Base-by-base conservation (phyloP, 495 filamentous ascomycete species). In the Daldinia decipiens region DNA sequence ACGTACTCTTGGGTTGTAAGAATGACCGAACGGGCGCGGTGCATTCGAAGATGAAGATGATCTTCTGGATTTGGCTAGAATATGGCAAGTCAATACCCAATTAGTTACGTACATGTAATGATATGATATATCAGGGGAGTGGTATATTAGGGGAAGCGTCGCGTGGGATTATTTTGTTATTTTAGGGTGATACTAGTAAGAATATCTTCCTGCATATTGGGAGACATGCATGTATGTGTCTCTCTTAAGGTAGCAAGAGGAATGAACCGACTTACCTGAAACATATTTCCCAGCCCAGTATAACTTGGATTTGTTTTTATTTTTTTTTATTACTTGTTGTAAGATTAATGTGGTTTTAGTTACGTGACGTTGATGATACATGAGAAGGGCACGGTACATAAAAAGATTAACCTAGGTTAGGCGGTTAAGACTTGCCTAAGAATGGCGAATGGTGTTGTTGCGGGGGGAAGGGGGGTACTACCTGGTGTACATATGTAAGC, bases 21-120 rank as follows among this genome's bases (percentile, higher is more conserved):
- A 21, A 95, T 83, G 6, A 96, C 92, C 34, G 90, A 92, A 50
- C 92, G 88, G 54, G 94, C 94, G 38, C 94, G 89, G 84, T 97
- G 94, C 69, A 91, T 83, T 47, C 93, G 91, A 21, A 95, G 85
- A 53, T 85, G 83, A 34, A 86, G 79, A 15, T 74, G 76, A 71
- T 88, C 84, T 73, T 88, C 83, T 29, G 83, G 85, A 58, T 88
- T 70, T 66, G 84, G 82, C 76, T 87, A 74, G 27, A 43, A 56
- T 24, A 17, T 5, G 56, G 19, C n/a, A 53, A 27, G 61, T 68
- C 51, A 72, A 56, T 13, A 56, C 19, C 7, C 21, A 21, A n/a
- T 2, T 58, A 9, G 21, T 5, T 40, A 26, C 21, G 11, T 24
- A 19, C 55, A 40, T 58, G 29, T 3, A 62, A n/a, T 38, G n/a